Conservation (phyloP, 352 stramenopile genomes). For the Phytophthora vignae region DNA sequence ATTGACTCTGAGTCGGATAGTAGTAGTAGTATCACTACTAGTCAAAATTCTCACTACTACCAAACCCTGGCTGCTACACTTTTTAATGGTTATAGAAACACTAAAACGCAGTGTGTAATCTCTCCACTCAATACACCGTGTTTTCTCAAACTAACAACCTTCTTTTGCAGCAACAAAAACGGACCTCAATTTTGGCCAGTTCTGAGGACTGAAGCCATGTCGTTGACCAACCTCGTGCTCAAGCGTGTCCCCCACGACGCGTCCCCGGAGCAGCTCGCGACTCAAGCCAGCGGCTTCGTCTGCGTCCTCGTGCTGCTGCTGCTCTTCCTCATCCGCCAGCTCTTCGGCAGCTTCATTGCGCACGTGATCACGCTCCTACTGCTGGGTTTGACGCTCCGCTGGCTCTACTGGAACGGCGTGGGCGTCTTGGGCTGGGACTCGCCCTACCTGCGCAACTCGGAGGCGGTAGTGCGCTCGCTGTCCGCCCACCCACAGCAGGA, state of each 20-base stretch:
- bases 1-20: too few relatives aligned
- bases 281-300: constrained; percentile 9
- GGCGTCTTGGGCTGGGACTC: constrained; percentile 64
- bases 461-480: constrained; percentile 36
- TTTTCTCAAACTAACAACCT: too few relatives aligned
- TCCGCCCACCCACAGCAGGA: constrained; percentile 51
- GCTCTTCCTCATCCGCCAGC: constrained; percentile 8
- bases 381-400: constrained; percentile 42
- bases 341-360: constrained; percentile 4
- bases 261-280: constrained; percentile 41
- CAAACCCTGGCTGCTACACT: too few relatives aligned
- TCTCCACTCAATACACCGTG: too few relatives aligned
- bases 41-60: too few relatives aligned
- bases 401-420: constrained; percentile 70
- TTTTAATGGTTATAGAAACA: too few relatives aligned
- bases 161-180: too few relatives aligned
- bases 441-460: constrained; percentile 54
- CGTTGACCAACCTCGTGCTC: constrained; percentile 32
- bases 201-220: constrained; percentile 34
- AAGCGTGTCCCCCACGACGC: constrained; percentile 55
- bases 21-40: too few relatives aligned
- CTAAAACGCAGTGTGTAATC: too few relatives aligned
- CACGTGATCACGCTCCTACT: constrained; percentile 27
- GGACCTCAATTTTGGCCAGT: too few relatives aligned
- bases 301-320: constrained; percentile 9